Percentiles rank a stretch among this genome's conserved stretches.
phyloP scores from a whole-genome alignment of 1,139 yeast genomes.

The Kodamaea alishanica region DNA sequence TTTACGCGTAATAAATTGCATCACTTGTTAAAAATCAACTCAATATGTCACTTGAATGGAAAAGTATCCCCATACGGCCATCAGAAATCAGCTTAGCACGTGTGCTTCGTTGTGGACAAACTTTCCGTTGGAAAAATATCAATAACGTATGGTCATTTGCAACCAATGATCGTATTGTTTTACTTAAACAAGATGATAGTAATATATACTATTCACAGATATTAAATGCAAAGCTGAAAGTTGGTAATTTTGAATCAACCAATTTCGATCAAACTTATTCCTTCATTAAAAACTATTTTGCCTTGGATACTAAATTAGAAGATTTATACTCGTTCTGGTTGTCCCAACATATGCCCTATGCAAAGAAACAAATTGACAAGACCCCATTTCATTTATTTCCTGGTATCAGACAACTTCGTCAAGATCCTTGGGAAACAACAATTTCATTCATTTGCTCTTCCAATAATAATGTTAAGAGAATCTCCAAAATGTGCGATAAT shows the following conservation, averaged over 20 bases:
- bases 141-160: constrained; percentile 62
- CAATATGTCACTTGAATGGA: constrained; percentile 13
- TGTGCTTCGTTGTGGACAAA: constrained; percentile 86
- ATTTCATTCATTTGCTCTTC: constrained; percentile 90
- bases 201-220: constrained; percentile 31
- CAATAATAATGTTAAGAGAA: constrained; percentile 92
- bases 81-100: constrained; percentile 59
- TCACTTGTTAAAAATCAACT: constrained; percentile 2
- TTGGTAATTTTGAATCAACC: neutral
- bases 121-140: constrained; percentile 67
- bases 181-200: constrained; percentile 47
- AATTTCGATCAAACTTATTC: constrained; percentile 23
- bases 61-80: constrained; percentile 14
- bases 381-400: constrained; percentile 43
- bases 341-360: constrained; percentile 41
- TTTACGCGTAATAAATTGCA: constrained; percentile 6
- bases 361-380: constrained; percentile 28
- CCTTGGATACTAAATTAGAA: constrained; percentile 52
- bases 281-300: constrained; percentile 66
- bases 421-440: constrained; percentile 96
- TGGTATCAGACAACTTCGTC: constrained; percentile 82
- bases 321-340: constrained; percentile 64
- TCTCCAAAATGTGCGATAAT: constrained; percentile 87
- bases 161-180: constrained; percentile 43
- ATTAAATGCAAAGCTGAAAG: constrained; percentile 9